phyloP scores from a whole-genome alignment of 495 filamentous ascomycete species.

The Neohortaea acidophila region DNA sequence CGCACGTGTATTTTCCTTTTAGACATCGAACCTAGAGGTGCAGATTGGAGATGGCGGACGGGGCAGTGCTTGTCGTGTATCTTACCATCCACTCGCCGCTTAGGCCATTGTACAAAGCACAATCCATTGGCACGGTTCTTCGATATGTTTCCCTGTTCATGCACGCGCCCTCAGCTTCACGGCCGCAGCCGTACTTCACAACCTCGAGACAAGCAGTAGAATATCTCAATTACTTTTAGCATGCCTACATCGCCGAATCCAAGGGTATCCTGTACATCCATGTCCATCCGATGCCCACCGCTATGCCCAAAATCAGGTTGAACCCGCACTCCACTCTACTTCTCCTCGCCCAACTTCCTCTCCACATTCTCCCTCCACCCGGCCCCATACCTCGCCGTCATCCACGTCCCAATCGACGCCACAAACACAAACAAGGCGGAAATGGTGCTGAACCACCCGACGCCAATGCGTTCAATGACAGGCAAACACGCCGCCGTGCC shows the following conservation, averaged over 20 bases:
- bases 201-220: no score
- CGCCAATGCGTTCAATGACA: constrained; percentile 48
- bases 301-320: no score
- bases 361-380: constrained; percentile 40
- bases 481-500: constrained; percentile 53
- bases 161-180: no score
- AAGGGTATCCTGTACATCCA: no score
- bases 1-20: not conserved
- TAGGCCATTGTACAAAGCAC: constrained; percentile 3
- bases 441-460: constrained; percentile 39
- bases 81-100: no score
- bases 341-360: constrained; percentile 10
- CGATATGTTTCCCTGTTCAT: no score
- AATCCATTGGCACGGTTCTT: constrained; percentile 4
- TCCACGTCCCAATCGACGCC: constrained; percentile 32
- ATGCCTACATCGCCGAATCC: no score
- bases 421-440: constrained; percentile 37
- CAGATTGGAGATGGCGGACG: not conserved
- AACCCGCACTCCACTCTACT: not conserved
- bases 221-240: no score
- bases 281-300: no score
- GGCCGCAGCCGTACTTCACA: no score
- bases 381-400: constrained; percentile 38
- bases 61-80: constrained; percentile 4
- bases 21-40: constrained; percentile 1